phyloP scores from a whole-genome alignment of 176 grass and related monocot species.

The Zoysia pacifica region DNA sequence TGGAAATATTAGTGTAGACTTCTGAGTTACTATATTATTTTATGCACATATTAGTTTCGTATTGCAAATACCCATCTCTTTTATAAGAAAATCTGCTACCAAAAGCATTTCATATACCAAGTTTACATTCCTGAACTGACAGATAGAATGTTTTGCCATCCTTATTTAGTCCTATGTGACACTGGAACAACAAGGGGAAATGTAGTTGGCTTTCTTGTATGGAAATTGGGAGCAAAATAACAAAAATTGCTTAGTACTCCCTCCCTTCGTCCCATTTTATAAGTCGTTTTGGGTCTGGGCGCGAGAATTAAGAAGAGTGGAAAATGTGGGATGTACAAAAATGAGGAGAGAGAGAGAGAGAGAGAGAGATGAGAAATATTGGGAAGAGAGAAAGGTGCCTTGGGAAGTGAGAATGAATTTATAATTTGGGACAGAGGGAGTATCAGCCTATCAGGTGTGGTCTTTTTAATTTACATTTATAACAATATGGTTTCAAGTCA shows the following conservation, averaged over 20 bases:
- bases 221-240: not conserved
- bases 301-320: too few relatives aligned
- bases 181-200: not conserved
- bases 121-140: not conserved
- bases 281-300: too few relatives aligned
- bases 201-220: not conserved
- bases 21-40: not conserved
- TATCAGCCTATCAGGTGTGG: not conserved
- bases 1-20: too few relatives aligned
- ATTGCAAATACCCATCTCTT: not conserved
- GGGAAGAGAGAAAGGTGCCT: too few relatives aligned
- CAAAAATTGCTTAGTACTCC: not conserved
- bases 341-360: too few relatives aligned
- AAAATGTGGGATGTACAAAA: too few relatives aligned
- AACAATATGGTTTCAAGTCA: not conserved
- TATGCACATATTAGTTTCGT: conserved; percentile 15
- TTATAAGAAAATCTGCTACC: not conserved
- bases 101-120: conserved; percentile 10
- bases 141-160: not conserved
- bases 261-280: too few relatives aligned
- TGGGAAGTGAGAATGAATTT: too few relatives aligned
- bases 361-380: too few relatives aligned
- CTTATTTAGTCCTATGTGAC: not conserved
- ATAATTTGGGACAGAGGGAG: too few relatives aligned
- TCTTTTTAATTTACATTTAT: not conserved